Evolutionary conservation across 495 filamentous ascomycete species (phyloP), one percentile per base, ranked within the genome.

Genomic region (Penicillium longicatenatum): DNA sequence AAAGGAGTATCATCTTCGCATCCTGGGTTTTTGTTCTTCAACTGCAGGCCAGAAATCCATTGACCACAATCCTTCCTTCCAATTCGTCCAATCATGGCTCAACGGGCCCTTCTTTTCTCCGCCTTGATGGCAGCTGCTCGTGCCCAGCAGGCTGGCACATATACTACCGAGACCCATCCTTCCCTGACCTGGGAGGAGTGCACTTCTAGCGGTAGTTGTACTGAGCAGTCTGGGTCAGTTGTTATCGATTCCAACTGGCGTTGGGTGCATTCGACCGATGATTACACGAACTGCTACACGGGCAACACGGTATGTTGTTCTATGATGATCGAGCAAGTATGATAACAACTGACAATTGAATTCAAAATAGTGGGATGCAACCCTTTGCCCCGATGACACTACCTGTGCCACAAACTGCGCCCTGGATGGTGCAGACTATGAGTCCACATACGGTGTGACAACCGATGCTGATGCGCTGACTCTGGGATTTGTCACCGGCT

Each of bases 181-280:
- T 67, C 75, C 44, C 56, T 90, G 57, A 79, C 76, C 55, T 85
- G 82, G 70, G 70, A 78, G 57, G 80, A 75, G 45, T 90, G 86
- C 68, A 78, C 79, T 14, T 68, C 61, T 31, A 58, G 60, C 29
- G 79, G 72, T 29, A 82, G 77, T 43, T 89, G 86, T 72, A 77
- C 76, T 26, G 70, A 73, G 35, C 66, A 76, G 50, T 57, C 70
- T 26, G 84, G 80, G 47, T 80, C 77, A 30, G 70, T 90, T 49
- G 83, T 85, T 29, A 73, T 89, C 41, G 87, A 90, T 67, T 67
- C 85, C 55, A 87, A 86, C 67, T 89, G 85, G 80, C 79, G 85
- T 29, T 85, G 82, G 82, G 64, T 85, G 21, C 85, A 87, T 61
- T 69, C 70, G 1, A 73, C 68, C 19, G 67, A 69, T 35, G 75